phyloP scores from a whole-genome alignment of 371 early-diverging fungal genomes.

The Mortierella sp. region DNA sequence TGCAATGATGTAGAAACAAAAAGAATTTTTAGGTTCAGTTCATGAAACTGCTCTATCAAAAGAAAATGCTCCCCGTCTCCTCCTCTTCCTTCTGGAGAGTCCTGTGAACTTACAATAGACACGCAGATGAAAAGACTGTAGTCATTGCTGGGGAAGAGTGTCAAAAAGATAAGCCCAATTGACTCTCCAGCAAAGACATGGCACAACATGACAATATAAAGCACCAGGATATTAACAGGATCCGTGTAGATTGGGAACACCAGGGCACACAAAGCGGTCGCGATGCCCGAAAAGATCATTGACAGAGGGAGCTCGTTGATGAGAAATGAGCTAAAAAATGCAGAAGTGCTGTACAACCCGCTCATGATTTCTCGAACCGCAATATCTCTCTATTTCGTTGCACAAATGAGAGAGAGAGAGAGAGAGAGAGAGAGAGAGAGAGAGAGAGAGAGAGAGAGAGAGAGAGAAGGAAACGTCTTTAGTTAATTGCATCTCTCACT shows the following conservation, averaged over 20 bases:
- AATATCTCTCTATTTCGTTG: conserved; percentile 13
- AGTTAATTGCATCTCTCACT: no score
- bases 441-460: no score
- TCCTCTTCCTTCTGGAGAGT: no score
- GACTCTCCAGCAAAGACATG: conserved; percentile 18
- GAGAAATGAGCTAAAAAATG: conserved; percentile 27
- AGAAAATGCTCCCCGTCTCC: no score
- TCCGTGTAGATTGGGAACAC: conserved; percentile 1
- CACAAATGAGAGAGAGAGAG: background rate
- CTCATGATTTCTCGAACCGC: conserved; percentile 37
- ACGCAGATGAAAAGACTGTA: no score
- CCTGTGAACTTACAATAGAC: conserved; percentile 11
- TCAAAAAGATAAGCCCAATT: conserved; percentile 9
- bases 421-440: no score
- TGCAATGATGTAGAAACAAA: no score
- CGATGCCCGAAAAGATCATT: background rate
- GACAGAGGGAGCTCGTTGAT: conserved; percentile 30
- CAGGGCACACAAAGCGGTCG: background rate
- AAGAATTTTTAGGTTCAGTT: no score
- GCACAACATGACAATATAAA: conserved; percentile 10
- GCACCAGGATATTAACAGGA: background rate
- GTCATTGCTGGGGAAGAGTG: no score
- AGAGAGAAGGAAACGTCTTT: no score
- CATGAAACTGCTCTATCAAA: no score
- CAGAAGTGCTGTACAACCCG: conserved; percentile 25